Evolutionary conservation across 2,329 filamentous ascomycete genomes (phyloP).

Genomic region (Trichoderma asperellum): DNA sequence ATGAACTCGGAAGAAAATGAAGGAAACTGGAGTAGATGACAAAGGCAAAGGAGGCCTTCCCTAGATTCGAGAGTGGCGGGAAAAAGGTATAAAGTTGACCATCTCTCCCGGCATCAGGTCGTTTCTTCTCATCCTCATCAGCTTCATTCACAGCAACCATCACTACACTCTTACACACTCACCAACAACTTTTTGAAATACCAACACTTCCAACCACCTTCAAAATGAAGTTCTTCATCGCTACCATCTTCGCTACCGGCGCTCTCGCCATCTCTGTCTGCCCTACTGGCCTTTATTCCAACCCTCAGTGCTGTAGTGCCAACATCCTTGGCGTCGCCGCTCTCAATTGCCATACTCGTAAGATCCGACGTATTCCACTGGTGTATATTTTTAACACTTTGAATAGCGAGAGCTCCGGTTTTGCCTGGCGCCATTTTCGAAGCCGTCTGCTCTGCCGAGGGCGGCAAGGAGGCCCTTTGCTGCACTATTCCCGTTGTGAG

Average conservation of each 20-base stretch:
- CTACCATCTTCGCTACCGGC: conserved; percentile 1
- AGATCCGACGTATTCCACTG: neutral
- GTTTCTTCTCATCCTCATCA: neutral
- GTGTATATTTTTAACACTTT: neutral
- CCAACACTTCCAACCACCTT: neutral
- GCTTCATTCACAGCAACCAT: neutral
- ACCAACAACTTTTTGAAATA: neutral
- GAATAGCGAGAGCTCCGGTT: neutral
- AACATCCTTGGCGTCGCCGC: neutral
- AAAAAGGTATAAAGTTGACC: neutral
- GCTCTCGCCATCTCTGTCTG: neutral
- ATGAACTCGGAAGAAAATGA: neutral
- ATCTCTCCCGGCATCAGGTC: neutral
- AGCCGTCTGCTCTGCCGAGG: neutral
- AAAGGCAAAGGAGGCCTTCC: neutral
- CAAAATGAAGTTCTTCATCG: conserved; percentile 15
- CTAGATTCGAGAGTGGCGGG: neutral
- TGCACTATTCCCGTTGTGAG: neutral
- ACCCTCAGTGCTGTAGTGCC: neutral
- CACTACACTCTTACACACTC: neutral
- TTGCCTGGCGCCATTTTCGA: neutral
- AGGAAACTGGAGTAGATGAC: neutral
- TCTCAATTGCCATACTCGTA: neutral
- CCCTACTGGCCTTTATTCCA: conserved; percentile 2
- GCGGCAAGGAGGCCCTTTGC: neutral